These are phyloP conservation scores for Neocucurbitaria cava DNA, from an alignment of 2,329 filamentous ascomycete species.

Conservation along the genomic window DNA sequence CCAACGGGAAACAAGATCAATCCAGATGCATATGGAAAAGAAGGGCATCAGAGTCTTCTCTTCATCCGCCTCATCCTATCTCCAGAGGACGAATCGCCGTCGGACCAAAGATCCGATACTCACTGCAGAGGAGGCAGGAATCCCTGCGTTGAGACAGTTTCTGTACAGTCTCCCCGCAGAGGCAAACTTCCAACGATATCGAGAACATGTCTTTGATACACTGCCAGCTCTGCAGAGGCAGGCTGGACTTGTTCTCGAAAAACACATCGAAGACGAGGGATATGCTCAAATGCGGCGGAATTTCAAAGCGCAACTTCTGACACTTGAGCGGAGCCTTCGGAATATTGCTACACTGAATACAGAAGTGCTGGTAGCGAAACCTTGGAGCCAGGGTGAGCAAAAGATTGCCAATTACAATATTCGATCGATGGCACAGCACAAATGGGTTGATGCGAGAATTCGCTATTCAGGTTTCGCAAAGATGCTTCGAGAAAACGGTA, in stretches of 20 bases:
- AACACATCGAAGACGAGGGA: conserved; percentile 5
- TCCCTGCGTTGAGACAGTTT: conserved; percentile 7
- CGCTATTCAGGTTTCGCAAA: conserved; percentile 9
- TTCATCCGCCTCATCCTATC: conserved; percentile 4
- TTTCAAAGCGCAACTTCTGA: background rate
- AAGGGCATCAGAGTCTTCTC: conserved; percentile 9
- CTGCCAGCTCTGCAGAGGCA: conserved; percentile 1
- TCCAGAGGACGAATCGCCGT: background rate
- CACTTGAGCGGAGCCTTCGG: background rate
- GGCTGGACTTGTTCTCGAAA: conserved; percentile 3
- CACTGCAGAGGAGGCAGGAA: conserved; percentile 1
- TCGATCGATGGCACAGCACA: background rate
- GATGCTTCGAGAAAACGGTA: conserved; percentile 18
- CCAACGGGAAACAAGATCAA: conserved; percentile 2
- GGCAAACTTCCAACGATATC: conserved; percentile 7
- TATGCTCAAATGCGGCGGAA: conserved; percentile 12
- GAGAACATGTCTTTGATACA: conserved; percentile 8
- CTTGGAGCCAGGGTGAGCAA: background rate
- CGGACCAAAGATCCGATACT: background rate
- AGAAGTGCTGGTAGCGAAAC: background rate
- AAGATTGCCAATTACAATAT: background rate
- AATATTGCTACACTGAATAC: background rate
- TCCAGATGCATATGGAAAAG: background rate
- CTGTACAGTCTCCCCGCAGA: conserved; percentile 7
- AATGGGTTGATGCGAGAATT: conserved; percentile 4